phyloP scores from a whole-genome alignment of 2,329 filamentous ascomycete genomes.

The Scedosporium minutisporum region DNA sequence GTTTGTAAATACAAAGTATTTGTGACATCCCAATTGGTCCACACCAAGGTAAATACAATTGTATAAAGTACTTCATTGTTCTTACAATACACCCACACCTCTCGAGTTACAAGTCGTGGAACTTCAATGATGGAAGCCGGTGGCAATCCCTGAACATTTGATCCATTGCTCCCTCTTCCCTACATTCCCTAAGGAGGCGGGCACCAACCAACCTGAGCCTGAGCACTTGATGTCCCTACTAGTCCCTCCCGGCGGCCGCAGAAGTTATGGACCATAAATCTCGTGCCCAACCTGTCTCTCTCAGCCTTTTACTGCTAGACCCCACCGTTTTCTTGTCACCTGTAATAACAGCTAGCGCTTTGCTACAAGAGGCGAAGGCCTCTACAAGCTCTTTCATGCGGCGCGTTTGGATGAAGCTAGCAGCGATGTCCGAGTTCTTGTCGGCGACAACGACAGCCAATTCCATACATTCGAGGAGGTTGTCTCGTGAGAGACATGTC shows the following conservation, averaged over 20 bases:
- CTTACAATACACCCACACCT: too few species aligned
- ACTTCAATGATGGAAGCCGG: too few species aligned
- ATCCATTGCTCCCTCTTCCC: too few species aligned
- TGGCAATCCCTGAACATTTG: too few species aligned
- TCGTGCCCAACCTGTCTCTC: conserved; percentile 52
- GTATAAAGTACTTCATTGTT: too few species aligned
- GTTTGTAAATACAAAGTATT: too few species aligned
- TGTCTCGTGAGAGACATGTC: conserved; percentile 62
- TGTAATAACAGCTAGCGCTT: conserved; percentile 52
- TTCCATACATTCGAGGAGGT: conserved; percentile 78
- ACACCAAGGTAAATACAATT: too few species aligned
- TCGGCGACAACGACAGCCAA: conserved; percentile 67
- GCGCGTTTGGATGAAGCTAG: conserved; percentile 51
- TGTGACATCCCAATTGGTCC: too few species aligned
- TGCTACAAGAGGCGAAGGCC: conserved; percentile 67
- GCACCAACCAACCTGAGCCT: background rate
- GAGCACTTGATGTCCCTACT: background rate
- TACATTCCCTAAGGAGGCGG: too few species aligned
- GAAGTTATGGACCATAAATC: conserved; percentile 52
- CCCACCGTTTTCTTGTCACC: conserved; percentile 42
- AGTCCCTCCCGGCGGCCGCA: conserved; percentile 9
- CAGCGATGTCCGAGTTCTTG: conserved; percentile 55
- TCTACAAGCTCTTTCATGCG: conserved; percentile 70
- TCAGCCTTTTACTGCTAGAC: conserved; percentile 45
- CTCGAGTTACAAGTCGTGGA: too few species aligned